Conservation (phyloP, 129 eudicot species). For the Chrysanthemum makinoi region DNA sequence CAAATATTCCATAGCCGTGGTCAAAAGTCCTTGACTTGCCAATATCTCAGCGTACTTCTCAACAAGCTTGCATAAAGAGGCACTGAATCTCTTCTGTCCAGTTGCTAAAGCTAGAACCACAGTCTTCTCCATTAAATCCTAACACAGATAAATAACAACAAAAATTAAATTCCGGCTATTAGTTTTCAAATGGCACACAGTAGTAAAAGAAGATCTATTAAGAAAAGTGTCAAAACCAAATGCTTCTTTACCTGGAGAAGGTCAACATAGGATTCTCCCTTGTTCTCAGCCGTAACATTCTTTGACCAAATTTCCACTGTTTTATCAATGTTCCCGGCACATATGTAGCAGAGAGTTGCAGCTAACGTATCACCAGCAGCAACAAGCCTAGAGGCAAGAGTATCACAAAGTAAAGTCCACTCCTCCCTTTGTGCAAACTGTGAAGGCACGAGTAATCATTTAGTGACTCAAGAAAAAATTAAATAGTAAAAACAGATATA, state of each 20-base stretch:
- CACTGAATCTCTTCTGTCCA: conserved; percentile 85
- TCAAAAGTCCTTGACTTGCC: conserved; percentile 89
- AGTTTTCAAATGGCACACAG: background rate
- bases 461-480: background rate
- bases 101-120: conserved; percentile 88
- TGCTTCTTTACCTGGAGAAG: conserved; percentile 62
- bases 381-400: conserved; percentile 81
- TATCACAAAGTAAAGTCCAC: conserved; percentile 76
- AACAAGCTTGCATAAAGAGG: conserved; percentile 82
- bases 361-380: conserved; percentile 67
- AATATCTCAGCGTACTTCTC: conserved; percentile 93
- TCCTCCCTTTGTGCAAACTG: conserved; percentile 94
- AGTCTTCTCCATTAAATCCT: conserved; percentile 98
- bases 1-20: conserved; percentile 80
- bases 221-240: background rate
- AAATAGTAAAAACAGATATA: background rate
- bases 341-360: conserved; percentile 84
- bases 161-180: background rate
- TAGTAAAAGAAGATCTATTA: background rate
- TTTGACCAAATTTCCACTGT: conserved; percentile 92
- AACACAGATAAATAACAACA: background rate
- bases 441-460: background rate
- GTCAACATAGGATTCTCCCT: conserved; percentile 69
- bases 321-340: conserved; percentile 91
- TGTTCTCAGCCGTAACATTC: conserved; percentile 53